phyloP scores from a whole-genome alignment of 2,329 filamentous ascomycete genomes.

The Claviceps sp. region DNA sequence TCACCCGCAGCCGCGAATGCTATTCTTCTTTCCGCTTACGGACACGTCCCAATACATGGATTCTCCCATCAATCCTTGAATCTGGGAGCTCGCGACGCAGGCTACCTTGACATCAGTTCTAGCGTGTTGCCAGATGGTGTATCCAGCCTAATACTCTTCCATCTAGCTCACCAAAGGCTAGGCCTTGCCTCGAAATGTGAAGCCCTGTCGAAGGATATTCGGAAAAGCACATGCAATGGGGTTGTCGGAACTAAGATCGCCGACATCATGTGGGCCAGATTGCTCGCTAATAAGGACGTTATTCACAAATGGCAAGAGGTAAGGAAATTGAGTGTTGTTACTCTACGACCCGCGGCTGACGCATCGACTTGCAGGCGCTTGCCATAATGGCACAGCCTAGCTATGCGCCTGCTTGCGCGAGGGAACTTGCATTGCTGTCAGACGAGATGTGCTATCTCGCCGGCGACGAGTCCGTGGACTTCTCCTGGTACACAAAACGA shows the following conservation, averaged over 20 bases:
- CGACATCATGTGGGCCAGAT: constrained; percentile 58
- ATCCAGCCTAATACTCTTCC: constrained; percentile 71
- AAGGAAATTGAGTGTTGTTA: constrained; percentile 7
- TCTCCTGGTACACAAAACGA: constrained; percentile 68
- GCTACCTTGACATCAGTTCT: constrained; percentile 75
- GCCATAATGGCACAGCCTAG: constrained; percentile 79
- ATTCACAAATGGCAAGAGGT: constrained; percentile 81
- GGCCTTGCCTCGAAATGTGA: constrained; percentile 34
- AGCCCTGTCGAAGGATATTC: constrained; percentile 23
- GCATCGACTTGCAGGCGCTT: constrained; percentile 46
- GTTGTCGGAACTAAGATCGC: constrained; percentile 53
- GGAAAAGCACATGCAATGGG: constrained; percentile 11
- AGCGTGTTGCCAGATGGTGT: constrained; percentile 68
- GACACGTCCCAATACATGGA: constrained; percentile 66
- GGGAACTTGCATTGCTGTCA: constrained; percentile 67
- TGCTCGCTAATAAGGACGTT: constrained; percentile 61
- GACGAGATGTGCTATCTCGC: constrained; percentile 88
- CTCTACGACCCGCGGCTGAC: background rate
- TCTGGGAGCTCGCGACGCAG: constrained; percentile 68
- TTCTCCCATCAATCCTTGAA: constrained; percentile 65
- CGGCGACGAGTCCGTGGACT: constrained; percentile 69
- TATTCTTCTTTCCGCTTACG: constrained; percentile 71
- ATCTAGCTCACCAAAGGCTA: constrained; percentile 55
- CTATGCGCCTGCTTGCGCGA: constrained; percentile 61
- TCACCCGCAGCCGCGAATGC: constrained; percentile 57